These are phyloP conservation scores for Rhizomucor miehei DNA, from an alignment of 371 early-diverging fungal species.

Conservation along the genomic window DNA sequence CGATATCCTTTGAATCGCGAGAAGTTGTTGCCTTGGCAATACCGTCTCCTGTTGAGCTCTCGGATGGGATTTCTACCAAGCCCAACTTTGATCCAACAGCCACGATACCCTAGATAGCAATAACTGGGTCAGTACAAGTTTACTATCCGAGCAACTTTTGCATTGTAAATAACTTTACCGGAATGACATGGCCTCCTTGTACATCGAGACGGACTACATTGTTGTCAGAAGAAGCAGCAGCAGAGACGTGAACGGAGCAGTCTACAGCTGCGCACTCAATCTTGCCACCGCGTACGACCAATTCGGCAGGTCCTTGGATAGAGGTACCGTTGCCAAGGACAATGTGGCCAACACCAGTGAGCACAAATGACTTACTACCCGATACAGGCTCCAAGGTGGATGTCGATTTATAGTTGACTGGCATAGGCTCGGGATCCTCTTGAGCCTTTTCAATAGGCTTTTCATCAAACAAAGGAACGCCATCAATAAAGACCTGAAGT, in stretches of 20 bases:
- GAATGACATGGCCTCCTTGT: constrained; percentile 35
- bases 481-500: constrained; percentile 70
- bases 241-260: constrained; percentile 16
- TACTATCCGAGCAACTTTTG: no score
- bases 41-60: constrained; percentile 56
- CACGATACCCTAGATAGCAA: constrained; percentile 33
- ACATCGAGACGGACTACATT: constrained; percentile 21
- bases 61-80: constrained; percentile 55
- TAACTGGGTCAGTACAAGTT: neutral
- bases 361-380: constrained; percentile 15
- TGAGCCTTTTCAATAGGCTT: constrained; percentile 14
- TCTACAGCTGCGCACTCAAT: constrained; percentile 39
- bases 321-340: constrained; percentile 13
- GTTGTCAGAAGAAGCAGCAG: no score
- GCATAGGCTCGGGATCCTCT: neutral
- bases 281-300: constrained; percentile 43
- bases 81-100: constrained; percentile 56
- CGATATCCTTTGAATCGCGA: constrained; percentile 25
- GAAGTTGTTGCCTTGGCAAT: constrained; percentile 19
- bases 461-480: constrained; percentile 50
- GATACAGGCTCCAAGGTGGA: neutral
- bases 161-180: constrained; percentile 19
- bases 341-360: constrained; percentile 37
- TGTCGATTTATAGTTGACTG: neutral
- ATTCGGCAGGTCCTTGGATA: constrained; percentile 16